phyloP scores from a whole-genome alignment of 768 basidiomycete species.

The Rhizopogon rudus region DNA sequence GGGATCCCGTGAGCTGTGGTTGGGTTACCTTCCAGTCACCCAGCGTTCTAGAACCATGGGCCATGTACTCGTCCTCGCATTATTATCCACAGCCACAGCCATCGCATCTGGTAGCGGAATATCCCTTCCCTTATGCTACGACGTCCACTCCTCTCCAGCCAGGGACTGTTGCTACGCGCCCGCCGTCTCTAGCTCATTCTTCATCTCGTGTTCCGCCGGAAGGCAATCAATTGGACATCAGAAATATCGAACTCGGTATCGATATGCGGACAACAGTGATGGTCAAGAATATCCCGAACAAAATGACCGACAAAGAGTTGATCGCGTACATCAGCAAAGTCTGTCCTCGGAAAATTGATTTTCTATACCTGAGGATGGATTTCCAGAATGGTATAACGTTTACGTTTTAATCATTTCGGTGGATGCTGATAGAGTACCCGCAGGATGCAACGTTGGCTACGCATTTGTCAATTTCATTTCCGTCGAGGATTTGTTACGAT shows the following conservation, averaged over 20 bases:
- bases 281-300: conserved; percentile 93
- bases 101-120: conserved; percentile 15
- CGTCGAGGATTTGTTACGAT: conserved; percentile 69
- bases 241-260: conserved; percentile 66
- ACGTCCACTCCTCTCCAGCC: conserved; percentile 9
- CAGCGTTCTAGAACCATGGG: conserved; percentile 22
- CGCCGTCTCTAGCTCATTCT: conserved; percentile 18
- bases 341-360: conserved; percentile 75
- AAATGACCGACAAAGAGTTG: conserved; percentile 77
- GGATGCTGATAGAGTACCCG: conserved; percentile 4
- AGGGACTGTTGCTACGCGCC: conserved; percentile 14
- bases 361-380: conserved; percentile 85
- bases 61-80: conserved; percentile 22
- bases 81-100: conserved; percentile 28
- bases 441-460: conserved; percentile 75
- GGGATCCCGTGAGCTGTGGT: conserved; percentile 23
- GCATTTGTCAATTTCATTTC: conserved; percentile 90
- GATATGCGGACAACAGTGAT: conserved; percentile 85
- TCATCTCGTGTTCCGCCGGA: conserved; percentile 29
- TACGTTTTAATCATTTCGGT: neutral
- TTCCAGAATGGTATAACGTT: conserved; percentile 63
- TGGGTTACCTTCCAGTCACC: conserved; percentile 27
- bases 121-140: neutral
- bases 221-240: conserved; percentile 61
- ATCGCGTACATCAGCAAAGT: conserved; percentile 64